phyloP scores from a whole-genome alignment of 1,284 basidiomycete genomes.

The Cutaneotrichosporon sp. region DNA sequence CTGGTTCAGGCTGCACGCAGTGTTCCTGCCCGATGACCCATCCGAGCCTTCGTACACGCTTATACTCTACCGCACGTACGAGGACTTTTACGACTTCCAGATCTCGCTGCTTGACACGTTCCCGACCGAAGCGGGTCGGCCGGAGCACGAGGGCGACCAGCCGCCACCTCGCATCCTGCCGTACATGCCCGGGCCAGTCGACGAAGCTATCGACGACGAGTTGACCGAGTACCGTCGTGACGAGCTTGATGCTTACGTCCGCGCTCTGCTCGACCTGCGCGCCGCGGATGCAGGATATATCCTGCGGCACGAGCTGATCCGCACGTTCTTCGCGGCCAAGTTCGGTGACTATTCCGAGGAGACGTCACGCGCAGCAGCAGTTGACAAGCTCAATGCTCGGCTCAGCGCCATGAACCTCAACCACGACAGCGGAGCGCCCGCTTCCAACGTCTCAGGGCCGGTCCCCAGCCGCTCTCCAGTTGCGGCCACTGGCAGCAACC shows the following conservation, averaged over 20 bases:
- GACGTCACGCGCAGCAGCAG: slow-evolving; percentile 49
- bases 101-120: slow-evolving; percentile 79
- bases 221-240: slow-evolving; percentile 74
- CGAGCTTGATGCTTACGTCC: slow-evolving; percentile 85
- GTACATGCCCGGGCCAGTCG: slow-evolving; percentile 90
- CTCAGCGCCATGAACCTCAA: slow-evolving; percentile 27
- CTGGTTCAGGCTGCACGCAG: slow-evolving; percentile 92
- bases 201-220: slow-evolving; percentile 71
- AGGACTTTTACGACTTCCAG: slow-evolving; percentile 98
- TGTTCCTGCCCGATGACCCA: slow-evolving; percentile 72
- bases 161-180: slow-evolving; percentile 68
- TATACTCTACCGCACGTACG: slow-evolving; percentile 89
- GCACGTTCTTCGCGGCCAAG: slow-evolving; percentile 78
- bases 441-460: too few relatives aligned
- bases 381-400: slow-evolving; percentile 59
- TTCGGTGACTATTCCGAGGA: slow-evolving; percentile 83
- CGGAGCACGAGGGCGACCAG: slow-evolving; percentile 42
- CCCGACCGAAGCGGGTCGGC: slow-evolving; percentile 79
- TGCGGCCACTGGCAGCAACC: too few relatives aligned
- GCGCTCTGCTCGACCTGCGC: slow-evolving; percentile 65
- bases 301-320: slow-evolving; percentile 71
- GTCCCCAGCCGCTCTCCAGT: too few relatives aligned
- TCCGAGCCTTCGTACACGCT: slow-evolving; percentile 67
- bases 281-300: slow-evolving; percentile 68
- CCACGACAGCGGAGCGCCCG: too few relatives aligned